Percentiles rank a stretch among this genome's conserved stretches.
phyloP scores from a whole-genome alignment of 371 early-diverging fungal genomes.

The Mortierella sp. region DNA sequence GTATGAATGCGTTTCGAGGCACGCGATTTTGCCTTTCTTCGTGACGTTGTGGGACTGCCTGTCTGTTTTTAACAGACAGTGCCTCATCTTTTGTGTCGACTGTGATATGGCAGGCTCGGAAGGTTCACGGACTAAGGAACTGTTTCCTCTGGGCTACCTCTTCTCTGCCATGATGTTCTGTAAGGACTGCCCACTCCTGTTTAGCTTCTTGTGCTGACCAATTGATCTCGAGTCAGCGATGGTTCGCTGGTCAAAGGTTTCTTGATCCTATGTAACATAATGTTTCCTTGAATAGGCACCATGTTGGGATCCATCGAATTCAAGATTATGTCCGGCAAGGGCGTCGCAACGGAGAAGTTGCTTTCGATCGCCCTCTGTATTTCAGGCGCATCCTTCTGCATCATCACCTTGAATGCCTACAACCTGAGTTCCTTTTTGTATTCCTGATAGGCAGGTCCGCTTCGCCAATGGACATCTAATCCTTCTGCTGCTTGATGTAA shows the following conservation, averaged over 20 bases:
- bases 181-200: no score
- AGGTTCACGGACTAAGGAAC: not conserved
- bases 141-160: conserved; percentile 67
- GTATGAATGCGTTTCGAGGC: no score
- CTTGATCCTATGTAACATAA: no score
- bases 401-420: conserved; percentile 22
- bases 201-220: no score
- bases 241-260: no score
- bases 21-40: not conserved
- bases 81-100: not conserved
- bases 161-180: conserved; percentile 83
- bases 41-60: not conserved
- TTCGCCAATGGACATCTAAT: no score
- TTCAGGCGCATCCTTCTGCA: conserved; percentile 43
- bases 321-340: conserved; percentile 56
- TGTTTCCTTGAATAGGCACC: no score
- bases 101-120: conserved; percentile 2
- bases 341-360: conserved; percentile 29
- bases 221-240: no score
- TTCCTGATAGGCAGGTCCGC: no score
- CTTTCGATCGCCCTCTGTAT: conserved; percentile 34
- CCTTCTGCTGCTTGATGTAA: not conserved
- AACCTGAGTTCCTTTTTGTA: no score
- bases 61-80: not conserved
- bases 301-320: conserved; percentile 79